phyloP scores from a whole-genome alignment of 805 yeast species.

The Myxozyma monticola region DNA sequence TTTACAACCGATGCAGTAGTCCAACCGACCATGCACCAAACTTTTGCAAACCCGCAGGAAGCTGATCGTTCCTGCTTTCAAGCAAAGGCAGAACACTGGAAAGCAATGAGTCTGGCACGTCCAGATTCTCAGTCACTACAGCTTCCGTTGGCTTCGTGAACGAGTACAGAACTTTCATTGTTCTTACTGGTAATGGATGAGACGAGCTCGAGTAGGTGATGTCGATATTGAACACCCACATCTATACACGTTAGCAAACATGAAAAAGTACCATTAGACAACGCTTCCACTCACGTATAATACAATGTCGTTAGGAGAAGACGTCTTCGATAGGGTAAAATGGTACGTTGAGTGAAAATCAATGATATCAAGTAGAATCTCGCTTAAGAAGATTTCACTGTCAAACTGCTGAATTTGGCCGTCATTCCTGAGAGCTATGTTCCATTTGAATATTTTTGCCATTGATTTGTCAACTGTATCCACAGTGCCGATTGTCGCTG shows the following conservation, averaged over 20 bases:
- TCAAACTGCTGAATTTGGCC: not conserved
- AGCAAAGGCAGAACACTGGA: constrained; percentile 39
- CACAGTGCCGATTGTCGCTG: not conserved
- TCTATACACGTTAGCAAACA: not conserved
- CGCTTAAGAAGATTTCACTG: constrained; percentile 27
- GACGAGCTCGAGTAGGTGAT: constrained; percentile 36
- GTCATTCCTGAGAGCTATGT: constrained; percentile 38
- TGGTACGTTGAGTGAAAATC: constrained; percentile 46
- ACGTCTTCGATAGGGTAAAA: constrained; percentile 34
- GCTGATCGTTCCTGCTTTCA: constrained; percentile 32
- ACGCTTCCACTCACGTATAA: constrained; percentile 11
- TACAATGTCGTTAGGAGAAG: not conserved
- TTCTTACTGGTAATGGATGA: constrained; percentile 32
- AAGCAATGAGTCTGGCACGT: constrained; percentile 40
- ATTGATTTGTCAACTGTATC: constrained; percentile 1
- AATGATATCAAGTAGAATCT: constrained; percentile 46
- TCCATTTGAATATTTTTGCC: constrained; percentile 57
- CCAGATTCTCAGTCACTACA: constrained; percentile 40
- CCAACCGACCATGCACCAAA: constrained; percentile 39
- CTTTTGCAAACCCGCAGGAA: constrained; percentile 41
- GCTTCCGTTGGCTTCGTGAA: not conserved
- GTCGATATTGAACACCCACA: constrained; percentile 57
- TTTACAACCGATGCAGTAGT: constrained; percentile 29
- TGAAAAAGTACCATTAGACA: not conserved
- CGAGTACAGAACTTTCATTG: constrained; percentile 51